These are phyloP conservation scores for Aphanocladium album DNA, from an alignment of 2,329 filamentous ascomycete species.

Conservation along the genomic window DNA sequence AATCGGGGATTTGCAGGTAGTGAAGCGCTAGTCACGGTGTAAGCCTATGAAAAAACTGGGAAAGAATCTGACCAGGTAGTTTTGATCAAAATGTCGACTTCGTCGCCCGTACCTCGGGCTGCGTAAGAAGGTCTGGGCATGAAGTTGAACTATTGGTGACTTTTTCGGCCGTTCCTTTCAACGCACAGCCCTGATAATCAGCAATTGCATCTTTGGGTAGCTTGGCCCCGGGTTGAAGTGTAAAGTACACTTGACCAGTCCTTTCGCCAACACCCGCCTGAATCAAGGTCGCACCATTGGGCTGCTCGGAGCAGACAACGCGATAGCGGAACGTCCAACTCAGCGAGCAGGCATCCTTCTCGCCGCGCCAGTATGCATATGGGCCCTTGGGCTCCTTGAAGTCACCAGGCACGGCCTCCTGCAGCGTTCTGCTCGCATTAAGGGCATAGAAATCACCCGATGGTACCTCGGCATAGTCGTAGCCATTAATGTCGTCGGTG, in stretches of 20 bases:
- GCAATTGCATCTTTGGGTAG: slow-evolving; percentile 11
- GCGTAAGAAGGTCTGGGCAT: slow-evolving; percentile 5
- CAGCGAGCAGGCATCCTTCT: not conserved
- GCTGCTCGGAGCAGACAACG: not conserved
- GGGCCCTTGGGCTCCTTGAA: slow-evolving; percentile 1
- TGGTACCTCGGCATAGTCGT: slow-evolving; percentile 1
- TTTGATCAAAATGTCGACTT: too few relatives aligned
- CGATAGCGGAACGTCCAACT: slow-evolving; percentile 1
- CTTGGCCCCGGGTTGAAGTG: not conserved
- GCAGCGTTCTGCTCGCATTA: not conserved
- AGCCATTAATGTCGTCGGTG: not conserved
- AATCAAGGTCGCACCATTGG: slow-evolving; percentile 1
- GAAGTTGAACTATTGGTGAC: not conserved
- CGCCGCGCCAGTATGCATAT: not conserved
- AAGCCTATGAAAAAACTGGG: too few relatives aligned
- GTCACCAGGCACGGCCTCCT: not conserved
- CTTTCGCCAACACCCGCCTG: slow-evolving; percentile 6
- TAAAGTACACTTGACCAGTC: slow-evolving; percentile 7
- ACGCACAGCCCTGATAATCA: slow-evolving; percentile 8
- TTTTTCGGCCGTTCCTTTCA: not conserved
- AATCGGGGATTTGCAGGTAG: too few relatives aligned
- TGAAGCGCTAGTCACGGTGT: too few relatives aligned
- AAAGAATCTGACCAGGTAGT: too few relatives aligned
- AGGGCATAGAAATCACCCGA: not conserved
- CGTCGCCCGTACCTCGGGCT: too few relatives aligned